These are phyloP conservation scores for Clarireedia paspali DNA, from an alignment of 2,329 filamentous ascomycete species.

Conservation along the genomic window DNA sequence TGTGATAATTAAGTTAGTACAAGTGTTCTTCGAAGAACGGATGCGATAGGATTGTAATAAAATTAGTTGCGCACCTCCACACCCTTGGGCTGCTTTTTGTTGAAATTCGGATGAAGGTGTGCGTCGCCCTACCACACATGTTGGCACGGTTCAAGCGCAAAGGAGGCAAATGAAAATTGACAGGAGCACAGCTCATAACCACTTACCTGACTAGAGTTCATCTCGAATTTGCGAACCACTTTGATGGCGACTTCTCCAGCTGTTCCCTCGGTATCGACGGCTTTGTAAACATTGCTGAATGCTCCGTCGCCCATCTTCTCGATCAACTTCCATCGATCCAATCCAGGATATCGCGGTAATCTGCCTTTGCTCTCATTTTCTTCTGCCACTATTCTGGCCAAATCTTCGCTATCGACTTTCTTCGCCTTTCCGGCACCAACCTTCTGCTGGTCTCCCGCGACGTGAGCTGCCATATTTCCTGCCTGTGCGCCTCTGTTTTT, in stretches of 20 bases:
- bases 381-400: conserved; percentile 83
- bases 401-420: conserved; percentile 55
- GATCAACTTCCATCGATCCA: conserved; percentile 77
- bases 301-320: conserved; percentile 99
- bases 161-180: conserved; percentile 25
- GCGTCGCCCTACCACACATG: conserved; percentile 67
- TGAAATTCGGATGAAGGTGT: conserved; percentile 93
- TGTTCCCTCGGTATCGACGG: conserved; percentile 64
- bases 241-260: conserved; percentile 89
- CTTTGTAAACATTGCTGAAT: conserved; percentile 97
- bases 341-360: conserved; percentile 75
- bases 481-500: conserved; percentile 64
- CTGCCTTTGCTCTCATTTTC: conserved; percentile 81
- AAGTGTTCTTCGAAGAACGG: not conserved
- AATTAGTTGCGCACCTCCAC: conserved; percentile 74
- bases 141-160: conserved; percentile 42
- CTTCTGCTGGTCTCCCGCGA: conserved; percentile 49
- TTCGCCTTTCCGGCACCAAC: conserved; percentile 30
- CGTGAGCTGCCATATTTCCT: conserved; percentile 55
- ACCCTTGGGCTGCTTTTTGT: conserved; percentile 88
- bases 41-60: conserved; percentile 23
- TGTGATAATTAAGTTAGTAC: conserved; percentile 33
- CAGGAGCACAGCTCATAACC: conserved; percentile 10
- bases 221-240: conserved; percentile 96
- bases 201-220: conserved; percentile 98